Evolutionary conservation across 192 early-diverging fungal species (phyloP).

Genomic region (Backusella circina): DNA sequence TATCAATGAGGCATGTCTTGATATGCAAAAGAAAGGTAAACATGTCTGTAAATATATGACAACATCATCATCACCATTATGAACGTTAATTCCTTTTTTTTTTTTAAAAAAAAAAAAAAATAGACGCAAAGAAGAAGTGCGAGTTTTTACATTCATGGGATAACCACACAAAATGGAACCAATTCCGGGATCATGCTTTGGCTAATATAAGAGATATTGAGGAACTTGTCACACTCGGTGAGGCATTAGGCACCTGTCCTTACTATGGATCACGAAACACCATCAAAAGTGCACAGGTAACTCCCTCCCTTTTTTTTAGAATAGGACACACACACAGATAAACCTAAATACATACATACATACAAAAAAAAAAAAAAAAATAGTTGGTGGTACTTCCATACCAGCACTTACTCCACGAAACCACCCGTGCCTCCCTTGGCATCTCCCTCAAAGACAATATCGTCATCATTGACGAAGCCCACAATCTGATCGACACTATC

Average conservation of each 20-base stretch:
- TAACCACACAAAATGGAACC: conserved; percentile 47
- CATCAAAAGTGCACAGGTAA: conserved; percentile 49
- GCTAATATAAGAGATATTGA: conserved; percentile 75
- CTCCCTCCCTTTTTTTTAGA: too few relatives aligned
- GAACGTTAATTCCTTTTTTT: too few relatives aligned
- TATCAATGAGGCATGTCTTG: conserved; percentile 85
- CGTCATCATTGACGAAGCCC: conserved; percentile 84
- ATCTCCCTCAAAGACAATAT: conserved; percentile 68
- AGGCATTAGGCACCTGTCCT: conserved; percentile 58
- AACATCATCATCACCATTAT: too few relatives aligned
- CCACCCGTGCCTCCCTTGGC: conserved; percentile 71
- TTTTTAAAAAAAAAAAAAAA: background rate
- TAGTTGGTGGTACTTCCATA: conserved; percentile 89
- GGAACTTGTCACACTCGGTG: conserved; percentile 69
- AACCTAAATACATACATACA: background rate
- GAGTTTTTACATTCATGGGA: conserved; percentile 38
- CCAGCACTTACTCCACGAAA: conserved; percentile 72
- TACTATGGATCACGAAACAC: conserved; percentile 80
- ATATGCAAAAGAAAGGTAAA: conserved; percentile 67
- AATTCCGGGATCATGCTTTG: conserved; percentile 56
- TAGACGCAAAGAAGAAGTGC: conserved; percentile 40
- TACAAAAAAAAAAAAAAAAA: too few relatives aligned
- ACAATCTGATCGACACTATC: conserved; percentile 75
- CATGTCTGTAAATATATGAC: too few relatives aligned
- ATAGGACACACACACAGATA: too few relatives aligned